Evolutionary conservation across 495 filamentous ascomycete genomes (phyloP), one percentile per base, ranked within the genome.

Genomic region (Neurospora sublineolata): DNA sequence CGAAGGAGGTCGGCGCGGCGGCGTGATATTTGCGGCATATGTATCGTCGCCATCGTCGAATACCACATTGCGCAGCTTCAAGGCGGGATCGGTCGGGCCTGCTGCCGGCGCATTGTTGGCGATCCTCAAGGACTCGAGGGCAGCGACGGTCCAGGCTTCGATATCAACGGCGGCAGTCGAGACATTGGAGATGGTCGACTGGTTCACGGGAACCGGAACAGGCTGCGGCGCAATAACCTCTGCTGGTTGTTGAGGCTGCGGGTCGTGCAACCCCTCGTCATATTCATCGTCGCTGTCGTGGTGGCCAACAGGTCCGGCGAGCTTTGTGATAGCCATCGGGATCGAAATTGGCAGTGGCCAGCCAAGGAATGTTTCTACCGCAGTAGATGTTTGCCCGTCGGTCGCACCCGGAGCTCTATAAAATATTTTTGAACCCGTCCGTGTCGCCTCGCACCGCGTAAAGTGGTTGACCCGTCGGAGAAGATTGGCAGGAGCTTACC

Each of bases 121-220:
- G 67, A 87, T 76, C 74, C 77, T 81, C 33, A 87, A 82, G 14
- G 85, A 83, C 69, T 85, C 78, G 58, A 87, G 80, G 0, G 84
- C 84, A 14, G 81, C 80, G 68, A 81, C 71, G 36, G 83, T 84
- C 86, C 85, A 87, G 39, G 85, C 73, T 70, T 83, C 84, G 69
- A 86, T 82, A 73, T 87, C 82, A 52, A 83, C 73, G 58, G 76
- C 74, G 12, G 75, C 76, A 42, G 79, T 80, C 30, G 80, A 77
- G 72, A 77, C 76, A 68, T 74, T 72, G 41, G 76, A 80, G n/a
- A 77, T 38, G 12, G 76, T 72, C 71, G 79, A 80, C 69, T 79
- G 79, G 69, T 75, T 74, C 14, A 74, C 52, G 14, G 52, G 27
- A 16, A 64, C 6, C 12, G 52, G 7, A 64, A 18, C 0, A 1